These are phyloP conservation scores for Guyanaporus albipodus DNA, from an alignment of 768 basidiomycete genomes.

Conservation along the genomic window DNA sequence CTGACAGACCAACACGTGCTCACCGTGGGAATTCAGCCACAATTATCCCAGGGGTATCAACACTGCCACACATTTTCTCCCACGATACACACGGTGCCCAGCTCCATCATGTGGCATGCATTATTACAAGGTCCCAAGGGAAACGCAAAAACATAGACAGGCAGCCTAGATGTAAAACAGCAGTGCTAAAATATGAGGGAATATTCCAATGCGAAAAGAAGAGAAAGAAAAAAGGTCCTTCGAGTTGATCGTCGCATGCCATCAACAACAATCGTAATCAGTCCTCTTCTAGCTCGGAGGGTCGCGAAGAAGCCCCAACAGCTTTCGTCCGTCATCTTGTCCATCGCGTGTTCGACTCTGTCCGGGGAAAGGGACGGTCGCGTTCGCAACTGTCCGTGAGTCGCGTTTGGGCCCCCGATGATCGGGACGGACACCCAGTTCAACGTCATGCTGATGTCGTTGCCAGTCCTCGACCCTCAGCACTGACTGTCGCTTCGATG, in stretches of 20 bases:
- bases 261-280: constrained; percentile 13
- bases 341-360: constrained; percentile 20
- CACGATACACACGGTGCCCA: neutral
- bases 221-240: constrained; percentile 17
- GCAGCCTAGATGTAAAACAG: constrained; percentile 10
- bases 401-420: constrained; percentile 20
- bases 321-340: constrained; percentile 27
- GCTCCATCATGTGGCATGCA: constrained; percentile 6
- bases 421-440: constrained; percentile 30
- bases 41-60: constrained; percentile 12
- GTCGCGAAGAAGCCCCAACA: constrained; percentile 36
- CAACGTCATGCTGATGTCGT: constrained; percentile 56
- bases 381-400: constrained; percentile 14
- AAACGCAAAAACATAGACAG: constrained; percentile 5
- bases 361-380: constrained; percentile 34
- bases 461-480: constrained; percentile 88
- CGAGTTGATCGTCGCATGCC: constrained; percentile 12
- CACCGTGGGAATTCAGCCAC: constrained; percentile 29
- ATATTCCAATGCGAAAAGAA: constrained; percentile 16
- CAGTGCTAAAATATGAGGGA: constrained; percentile 15
- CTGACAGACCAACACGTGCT: constrained; percentile 29
- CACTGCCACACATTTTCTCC: constrained; percentile 2
- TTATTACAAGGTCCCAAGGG: constrained; percentile 26
- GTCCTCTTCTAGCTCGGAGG: constrained; percentile 33
- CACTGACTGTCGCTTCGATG: constrained; percentile 64